Base-by-base conservation (phyloP, 2,329 filamentous ascomycete species). In the Penicillium sp. region DNA sequence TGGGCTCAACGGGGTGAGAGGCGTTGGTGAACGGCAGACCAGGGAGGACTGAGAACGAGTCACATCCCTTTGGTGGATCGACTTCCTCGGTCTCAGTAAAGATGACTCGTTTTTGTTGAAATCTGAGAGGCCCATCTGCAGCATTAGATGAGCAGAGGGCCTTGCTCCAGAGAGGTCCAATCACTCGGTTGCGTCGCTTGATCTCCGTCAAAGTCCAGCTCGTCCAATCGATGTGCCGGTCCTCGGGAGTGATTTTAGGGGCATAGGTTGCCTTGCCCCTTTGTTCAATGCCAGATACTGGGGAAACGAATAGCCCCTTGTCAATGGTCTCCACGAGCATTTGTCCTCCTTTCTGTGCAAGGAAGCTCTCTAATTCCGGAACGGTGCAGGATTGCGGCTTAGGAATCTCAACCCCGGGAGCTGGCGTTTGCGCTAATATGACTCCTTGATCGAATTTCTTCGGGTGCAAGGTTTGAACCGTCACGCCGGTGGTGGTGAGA, bases 391-490 rank as follows among this genome's bases (percentile, higher is more conserved):
- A 61, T 0, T 68, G 59, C 0, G 75, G 72, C 25, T 80, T 72
- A 18, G 72, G 72, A 28, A 89, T 74, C 1, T 62, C 54, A 3
- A 81, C 62, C 1, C 81, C 82, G 0, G 82, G 82, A 0, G 64
- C 49, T 0, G 80, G 77, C 0, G 82, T 85, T 69, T 95, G 90
- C 13, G 80, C 77, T 22, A 99, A 76, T 9, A 96, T 79, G 2
- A 75, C 69, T 25, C 93, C 93, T 52, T 83, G 81, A 67, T 99
- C 93, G 65, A 97, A 96, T 39, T 77, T 71, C 13, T 74, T 72
- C 2, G 82, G 78, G 67, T 96, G 83, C 31, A 99, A 79, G 0
- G 92, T 97, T 69, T 99, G 93, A 22, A 99, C 75, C 0, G 88
- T 87, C 18, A 96, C 79, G 19, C 93, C 93, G 0, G 87, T 89